A percentile compares a stretch with the other conserved stretches of the same genome.
These are phyloP conservation scores for Radiomyces spectabilis DNA, from an alignment of 192 early-diverging fungal species.

Conservation along the genomic window DNA sequence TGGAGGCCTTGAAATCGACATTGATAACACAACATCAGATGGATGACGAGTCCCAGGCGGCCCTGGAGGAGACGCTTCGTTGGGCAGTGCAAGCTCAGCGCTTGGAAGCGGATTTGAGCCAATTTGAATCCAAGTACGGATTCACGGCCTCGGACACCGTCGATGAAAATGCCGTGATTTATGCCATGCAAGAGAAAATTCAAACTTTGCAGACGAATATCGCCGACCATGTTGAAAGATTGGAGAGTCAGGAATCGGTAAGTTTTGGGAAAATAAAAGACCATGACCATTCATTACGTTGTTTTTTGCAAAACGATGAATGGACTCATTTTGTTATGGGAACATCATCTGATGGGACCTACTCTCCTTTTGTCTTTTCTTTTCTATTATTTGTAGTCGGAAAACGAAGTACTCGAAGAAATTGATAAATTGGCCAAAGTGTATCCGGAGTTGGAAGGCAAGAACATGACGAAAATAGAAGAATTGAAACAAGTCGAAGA, in stretches of 20 bases:
- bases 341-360: no score
- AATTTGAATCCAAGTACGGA: constrained; percentile 7
- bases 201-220: background rate
- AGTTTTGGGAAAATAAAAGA: no score
- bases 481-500: constrained; percentile 7
- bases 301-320: no score
- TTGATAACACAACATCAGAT: no score
- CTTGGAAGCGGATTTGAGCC: background rate
- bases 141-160: constrained; percentile 1
- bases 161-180: background rate
- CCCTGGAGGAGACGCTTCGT: no score
- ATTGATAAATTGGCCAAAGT: constrained; percentile 7
- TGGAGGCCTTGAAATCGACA: no score
- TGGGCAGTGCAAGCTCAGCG: no score
- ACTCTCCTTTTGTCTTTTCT: background rate
- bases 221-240: background rate
- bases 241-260: constrained; percentile 8
- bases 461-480: constrained; percentile 4
- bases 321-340: no score
- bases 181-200: constrained; percentile 15
- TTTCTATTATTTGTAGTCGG: constrained; percentile 13
- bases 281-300: no score
- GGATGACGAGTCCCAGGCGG: no score
- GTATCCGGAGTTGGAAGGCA: constrained; percentile 10
- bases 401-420: constrained; percentile 10